Conservation (phyloP, 164 flowering plant species). For the Pachysandra terminalis region DNA sequence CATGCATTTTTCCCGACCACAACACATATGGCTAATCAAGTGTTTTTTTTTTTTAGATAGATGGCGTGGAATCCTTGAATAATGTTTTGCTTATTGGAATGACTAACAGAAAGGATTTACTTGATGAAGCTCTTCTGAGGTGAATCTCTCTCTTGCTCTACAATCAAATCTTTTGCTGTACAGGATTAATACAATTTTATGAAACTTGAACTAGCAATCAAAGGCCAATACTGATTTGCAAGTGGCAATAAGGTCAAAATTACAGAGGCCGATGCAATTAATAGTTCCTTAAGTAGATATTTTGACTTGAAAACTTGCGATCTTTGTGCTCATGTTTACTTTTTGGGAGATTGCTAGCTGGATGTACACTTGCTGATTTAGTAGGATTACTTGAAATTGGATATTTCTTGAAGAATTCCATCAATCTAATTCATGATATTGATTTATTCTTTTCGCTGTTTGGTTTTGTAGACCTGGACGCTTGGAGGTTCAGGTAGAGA, state of each 20-base stretch:
- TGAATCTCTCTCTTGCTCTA: constrained; percentile 21
- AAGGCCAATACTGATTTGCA: not conserved
- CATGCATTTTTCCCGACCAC: not conserved
- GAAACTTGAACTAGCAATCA: too few relatives aligned
- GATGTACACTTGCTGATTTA: constrained; percentile 1
- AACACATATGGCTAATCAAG: constrained; percentile 6
- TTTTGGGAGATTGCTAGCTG: constrained; percentile 1
- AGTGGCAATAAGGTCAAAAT: too few relatives aligned
- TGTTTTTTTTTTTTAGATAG: constrained; percentile 55
- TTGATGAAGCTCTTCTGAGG: constrained; percentile 98
- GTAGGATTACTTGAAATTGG: not conserved
- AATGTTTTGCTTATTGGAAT: constrained; percentile 97
- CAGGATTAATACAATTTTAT: not conserved
- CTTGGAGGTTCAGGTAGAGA: constrained; percentile 90
- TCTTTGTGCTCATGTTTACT: not conserved
- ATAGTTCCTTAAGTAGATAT: not conserved
- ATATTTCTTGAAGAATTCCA: not conserved
- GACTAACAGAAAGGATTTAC: constrained; percentile 97
- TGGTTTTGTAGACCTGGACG: constrained; percentile 63
- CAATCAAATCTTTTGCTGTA: too few relatives aligned
- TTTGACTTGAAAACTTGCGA: not conserved
- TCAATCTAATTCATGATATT: too few relatives aligned
- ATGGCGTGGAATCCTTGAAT: constrained; percentile 93
- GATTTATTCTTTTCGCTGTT: not conserved
- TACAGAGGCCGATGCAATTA: constrained; percentile 2